Evolutionary conservation across 2,329 filamentous ascomycete genomes (phyloP).

Genomic region (Hymenoscyphus salicellus): DNA sequence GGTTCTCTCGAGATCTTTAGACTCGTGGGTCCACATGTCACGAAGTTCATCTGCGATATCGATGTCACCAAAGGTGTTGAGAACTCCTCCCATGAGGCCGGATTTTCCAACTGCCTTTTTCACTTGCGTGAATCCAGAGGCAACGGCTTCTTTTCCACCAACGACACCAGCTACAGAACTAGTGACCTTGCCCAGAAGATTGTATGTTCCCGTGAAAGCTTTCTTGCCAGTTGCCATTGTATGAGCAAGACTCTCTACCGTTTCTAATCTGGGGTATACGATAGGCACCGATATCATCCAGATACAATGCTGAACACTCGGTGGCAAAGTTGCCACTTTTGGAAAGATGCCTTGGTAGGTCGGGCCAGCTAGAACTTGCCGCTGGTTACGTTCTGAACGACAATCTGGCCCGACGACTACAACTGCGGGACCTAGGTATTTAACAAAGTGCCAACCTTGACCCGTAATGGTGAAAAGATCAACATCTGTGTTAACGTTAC

Average conservation of each 20-base stretch:
- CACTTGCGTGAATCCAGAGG: conserved; percentile 87
- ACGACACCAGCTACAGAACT: conserved; percentile 94
- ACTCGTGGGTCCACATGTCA: conserved; percentile 98
- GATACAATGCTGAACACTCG: conserved; percentile 92
- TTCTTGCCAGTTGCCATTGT: conserved; percentile 95
- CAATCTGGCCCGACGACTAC: conserved; percentile 89
- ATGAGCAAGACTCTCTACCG: conserved; percentile 84
- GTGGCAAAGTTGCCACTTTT: conserved; percentile 85
- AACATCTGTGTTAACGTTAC: conserved; percentile 80
- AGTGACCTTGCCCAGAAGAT: conserved; percentile 90
- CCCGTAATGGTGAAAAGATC: conserved; percentile 97
- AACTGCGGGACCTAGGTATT: conserved; percentile 88
- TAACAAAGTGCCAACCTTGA: conserved; percentile 98
- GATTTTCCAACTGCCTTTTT: conserved; percentile 96
- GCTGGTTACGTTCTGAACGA: conserved; percentile 83
- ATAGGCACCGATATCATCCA: conserved; percentile 93
- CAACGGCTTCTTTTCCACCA: conserved; percentile 88
- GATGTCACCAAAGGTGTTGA: conserved; percentile 95
- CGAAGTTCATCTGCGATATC: conserved; percentile 91
- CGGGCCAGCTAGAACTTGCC: conserved; percentile 89
- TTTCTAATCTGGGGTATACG: conserved; percentile 86
- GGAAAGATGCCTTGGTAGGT: conserved; percentile 98
- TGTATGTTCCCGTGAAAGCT: conserved; percentile 93
- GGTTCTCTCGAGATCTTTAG: conserved; percentile 93
- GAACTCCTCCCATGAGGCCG: conserved; percentile 89